Evolutionary conservation across 1,139 yeast genomes (phyloP).

Genomic region (Scheffersomyces titani): DNA sequence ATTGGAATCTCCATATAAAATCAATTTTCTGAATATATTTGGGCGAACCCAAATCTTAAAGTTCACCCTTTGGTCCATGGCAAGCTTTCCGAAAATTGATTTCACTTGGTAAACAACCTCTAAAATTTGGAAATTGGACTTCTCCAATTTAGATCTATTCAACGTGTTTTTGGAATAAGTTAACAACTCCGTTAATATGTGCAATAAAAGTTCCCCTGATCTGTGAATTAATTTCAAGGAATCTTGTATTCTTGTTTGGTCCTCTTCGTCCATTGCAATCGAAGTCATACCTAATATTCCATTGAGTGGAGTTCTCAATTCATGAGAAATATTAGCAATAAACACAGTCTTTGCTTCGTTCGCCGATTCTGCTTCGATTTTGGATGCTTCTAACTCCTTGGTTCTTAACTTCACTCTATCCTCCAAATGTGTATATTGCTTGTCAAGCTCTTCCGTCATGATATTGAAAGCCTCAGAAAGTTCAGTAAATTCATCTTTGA

Average conservation of each 20-base stretch:
- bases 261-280: conserved; percentile 84
- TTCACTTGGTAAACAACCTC: conserved; percentile 82
- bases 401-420: conserved; percentile 90
- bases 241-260: conserved; percentile 63
- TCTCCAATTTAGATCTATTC: conserved; percentile 80
- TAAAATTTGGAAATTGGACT: conserved; percentile 70
- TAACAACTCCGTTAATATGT: conserved; percentile 82
- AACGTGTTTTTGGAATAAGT: conserved; percentile 91
- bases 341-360: conserved; percentile 93
- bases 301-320: conserved; percentile 89
- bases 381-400: conserved; percentile 83
- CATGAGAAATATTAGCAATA: conserved; percentile 95
- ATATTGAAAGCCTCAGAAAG: conserved; percentile 85
- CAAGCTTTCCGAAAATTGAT: conserved; percentile 85
- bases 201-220: conserved; percentile 83
- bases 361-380: conserved; percentile 88
- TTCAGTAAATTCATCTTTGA: conserved; percentile 85
- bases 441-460: conserved; percentile 85
- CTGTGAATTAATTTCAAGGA: conserved; percentile 74
- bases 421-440: conserved; percentile 81
- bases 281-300: conserved; percentile 97
- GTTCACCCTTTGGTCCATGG: conserved; percentile 73
- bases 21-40: conserved; percentile 58
- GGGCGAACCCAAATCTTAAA: conserved; percentile 61
- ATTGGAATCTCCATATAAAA: conserved; percentile 81